Evolutionary conservation across 768 basidiomycete genomes (phyloP).

Genomic region (Phanerochaete sordida): DNA sequence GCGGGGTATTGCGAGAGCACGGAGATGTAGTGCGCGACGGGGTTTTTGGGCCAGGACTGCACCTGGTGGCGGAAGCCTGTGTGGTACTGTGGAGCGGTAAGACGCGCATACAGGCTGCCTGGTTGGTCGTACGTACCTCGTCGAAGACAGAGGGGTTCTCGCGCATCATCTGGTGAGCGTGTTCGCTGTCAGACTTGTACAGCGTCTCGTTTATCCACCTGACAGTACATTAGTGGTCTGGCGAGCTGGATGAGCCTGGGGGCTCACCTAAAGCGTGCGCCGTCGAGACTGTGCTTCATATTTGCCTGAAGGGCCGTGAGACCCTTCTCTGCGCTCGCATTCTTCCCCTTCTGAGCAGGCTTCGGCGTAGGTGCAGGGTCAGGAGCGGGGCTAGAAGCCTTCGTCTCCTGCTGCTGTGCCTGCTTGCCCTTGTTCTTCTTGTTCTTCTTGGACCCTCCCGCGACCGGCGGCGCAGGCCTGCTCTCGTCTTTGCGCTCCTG

Average conservation of each 20-base stretch:
- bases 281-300: slow-evolving; percentile 79
- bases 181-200: slow-evolving; percentile 79
- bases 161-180: slow-evolving; percentile 80
- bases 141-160: slow-evolving; percentile 77
- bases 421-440: slow-evolving; percentile 4
- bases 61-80: slow-evolving; percentile 89
- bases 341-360: slow-evolving; percentile 6
- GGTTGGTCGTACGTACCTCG: slow-evolving; percentile 51
- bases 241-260: neutral
- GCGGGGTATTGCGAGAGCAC: slow-evolving; percentile 59
- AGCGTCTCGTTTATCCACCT: slow-evolving; percentile 91
- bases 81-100: slow-evolving; percentile 65
- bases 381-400: neutral
- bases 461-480: neutral
- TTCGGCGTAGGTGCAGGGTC: neutral
- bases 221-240: neutral
- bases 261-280: slow-evolving; percentile 81
- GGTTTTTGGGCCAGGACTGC: slow-evolving; percentile 90
- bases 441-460: neutral
- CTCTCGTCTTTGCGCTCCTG: neutral
- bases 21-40: slow-evolving; percentile 78
- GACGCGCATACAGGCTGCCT: neutral
- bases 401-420: neutral
- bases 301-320: slow-evolving; percentile 72
- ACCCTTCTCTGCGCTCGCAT: slow-evolving; percentile 17